phyloP scores from a whole-genome alignment of 148 eudicot species.

The Nepenthes gracilis region DNA sequence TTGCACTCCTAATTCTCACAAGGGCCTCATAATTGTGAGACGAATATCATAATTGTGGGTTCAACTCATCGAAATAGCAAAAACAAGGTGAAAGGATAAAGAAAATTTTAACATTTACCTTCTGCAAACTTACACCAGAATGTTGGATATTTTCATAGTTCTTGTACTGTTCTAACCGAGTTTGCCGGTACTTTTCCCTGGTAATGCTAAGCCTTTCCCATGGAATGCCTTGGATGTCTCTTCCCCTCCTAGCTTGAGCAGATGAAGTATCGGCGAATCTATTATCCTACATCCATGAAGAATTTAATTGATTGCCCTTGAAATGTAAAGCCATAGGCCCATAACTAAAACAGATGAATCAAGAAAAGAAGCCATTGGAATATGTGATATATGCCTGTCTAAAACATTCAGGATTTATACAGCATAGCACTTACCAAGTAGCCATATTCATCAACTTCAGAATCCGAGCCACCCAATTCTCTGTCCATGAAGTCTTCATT shows the following conservation, averaged over 20 bases:
- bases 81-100: not conserved
- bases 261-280: slow-evolving; percentile 57
- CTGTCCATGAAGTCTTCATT: slow-evolving; percentile 47
- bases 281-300: slow-evolving; percentile 27
- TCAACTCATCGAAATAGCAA: not conserved
- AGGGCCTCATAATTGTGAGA: not conserved
- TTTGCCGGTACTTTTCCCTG: slow-evolving; percentile 69
- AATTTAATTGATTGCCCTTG: not conserved
- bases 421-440: slow-evolving; percentile 27
- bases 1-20: slow-evolving; percentile 41
- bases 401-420: not conserved
- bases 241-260: slow-evolving; percentile 69
- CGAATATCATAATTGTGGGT: not conserved
- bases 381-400: not conserved
- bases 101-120: slow-evolving; percentile 20
- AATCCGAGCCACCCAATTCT: slow-evolving; percentile 57
- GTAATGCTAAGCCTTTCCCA: slow-evolving; percentile 72
- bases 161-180: slow-evolving; percentile 64
- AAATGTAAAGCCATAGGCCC: not conserved
- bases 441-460: slow-evolving; percentile 67
- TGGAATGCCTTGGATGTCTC: slow-evolving; percentile 88
- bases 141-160: slow-evolving; percentile 70
- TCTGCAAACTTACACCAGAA: slow-evolving; percentile 63
- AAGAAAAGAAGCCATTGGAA: not conserved
- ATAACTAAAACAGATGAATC: not conserved